A percentile compares a stretch with the other conserved stretches of the same genome.
Evolutionary conservation across 768 basidiomycete species (phyloP).

Genomic region (Pholiota molesta): DNA sequence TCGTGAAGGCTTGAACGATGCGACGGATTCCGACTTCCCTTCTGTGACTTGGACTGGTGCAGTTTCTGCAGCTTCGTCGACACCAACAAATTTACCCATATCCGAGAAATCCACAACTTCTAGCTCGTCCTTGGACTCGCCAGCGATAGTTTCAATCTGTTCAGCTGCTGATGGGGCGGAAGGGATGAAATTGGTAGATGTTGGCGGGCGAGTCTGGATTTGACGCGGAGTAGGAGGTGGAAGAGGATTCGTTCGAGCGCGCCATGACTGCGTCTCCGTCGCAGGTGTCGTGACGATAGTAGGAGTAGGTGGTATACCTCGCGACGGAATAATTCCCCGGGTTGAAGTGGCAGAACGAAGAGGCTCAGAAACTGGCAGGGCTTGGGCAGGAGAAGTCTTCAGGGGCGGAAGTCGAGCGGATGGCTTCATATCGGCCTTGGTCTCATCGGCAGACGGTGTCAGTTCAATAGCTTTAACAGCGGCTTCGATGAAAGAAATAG

Average conservation of each 20-base stretch:
- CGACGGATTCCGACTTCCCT: conserved; percentile 16
- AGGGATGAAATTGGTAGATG: conserved; percentile 32
- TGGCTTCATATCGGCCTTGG: conserved; percentile 7
- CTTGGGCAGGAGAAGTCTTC: conserved; percentile 22
- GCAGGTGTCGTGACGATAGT: conserved; percentile 22
- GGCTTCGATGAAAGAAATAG: conserved; percentile 48
- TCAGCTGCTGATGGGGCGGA: conserved; percentile 41
- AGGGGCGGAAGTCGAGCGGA: conserved; percentile 31
- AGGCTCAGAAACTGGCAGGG: conserved; percentile 27
- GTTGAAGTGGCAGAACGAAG: conserved; percentile 28
- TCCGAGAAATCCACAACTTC: conserved; percentile 85
- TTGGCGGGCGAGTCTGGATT: conserved; percentile 27
- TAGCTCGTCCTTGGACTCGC: conserved; percentile 58
- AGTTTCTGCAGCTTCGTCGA: conserved; percentile 26
- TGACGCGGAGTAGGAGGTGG: conserved; percentile 35
- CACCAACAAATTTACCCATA: conserved; percentile 68
- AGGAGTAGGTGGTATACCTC: conserved; percentile 18
- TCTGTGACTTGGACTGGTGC: conserved; percentile 23
- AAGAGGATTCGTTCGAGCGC: conserved; percentile 48
- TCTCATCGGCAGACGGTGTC: conserved; percentile 6
- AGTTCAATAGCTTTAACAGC: conserved; percentile 35
- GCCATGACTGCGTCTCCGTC: conserved; percentile 65
- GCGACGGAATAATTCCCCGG: conserved; percentile 16
- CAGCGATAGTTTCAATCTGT: conserved; percentile 47
- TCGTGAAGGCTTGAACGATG: conserved; percentile 36